Evolutionary conservation across 805 yeast genomes (phyloP), one percentile per base, ranked within the genome.

Genomic region (Zygosaccharomyces gambellarensis): DNA sequence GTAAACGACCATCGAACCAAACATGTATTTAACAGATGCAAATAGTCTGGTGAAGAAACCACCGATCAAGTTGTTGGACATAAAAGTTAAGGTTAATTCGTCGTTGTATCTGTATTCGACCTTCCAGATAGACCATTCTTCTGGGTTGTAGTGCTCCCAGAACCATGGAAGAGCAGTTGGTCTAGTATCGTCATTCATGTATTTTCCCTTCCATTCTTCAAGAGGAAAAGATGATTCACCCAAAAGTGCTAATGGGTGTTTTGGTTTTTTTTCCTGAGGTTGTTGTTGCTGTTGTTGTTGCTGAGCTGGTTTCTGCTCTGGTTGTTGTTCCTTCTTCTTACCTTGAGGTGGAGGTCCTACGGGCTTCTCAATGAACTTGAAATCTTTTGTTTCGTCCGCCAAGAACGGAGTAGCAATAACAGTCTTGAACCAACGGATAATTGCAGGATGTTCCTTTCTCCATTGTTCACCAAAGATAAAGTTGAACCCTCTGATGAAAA

Each of bases 131-230:
- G 97, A 89, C 90, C 90, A 90, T 74, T 90, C 97, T 58, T 81
- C 77, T 57, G 92, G 81, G 77, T 90, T 83, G 78, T 78, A 90
- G 78, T 85, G 82, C 71, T 85, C 85, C 96, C 96, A 90, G 90
- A 90, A 90, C 89, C 90, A 90, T 69, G 97, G 97, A 61, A 90
- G 78, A 62, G 97, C 95, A 61, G 72, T 81, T 70, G 81, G 84
- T 76, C 96, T 87, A 71, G 97, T 90, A 68, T 90, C 97, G 76
- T 88, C 90, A 82, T 90, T 90, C 57, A 96, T 89, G 85, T 90
- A 90, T 58, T 74, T 74, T 77, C 96, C 85, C 83, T 90, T 90
- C 92, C 96, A 89, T 72, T 87, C 92, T 67, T 90, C 96, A 59
- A 90, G 65, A 27, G 49, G 40, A 63, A 83, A 75, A 55, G 83